phyloP scores from a whole-genome alignment of 2,329 filamentous ascomycete genomes.

The Arthrobotrys musiformis region DNA sequence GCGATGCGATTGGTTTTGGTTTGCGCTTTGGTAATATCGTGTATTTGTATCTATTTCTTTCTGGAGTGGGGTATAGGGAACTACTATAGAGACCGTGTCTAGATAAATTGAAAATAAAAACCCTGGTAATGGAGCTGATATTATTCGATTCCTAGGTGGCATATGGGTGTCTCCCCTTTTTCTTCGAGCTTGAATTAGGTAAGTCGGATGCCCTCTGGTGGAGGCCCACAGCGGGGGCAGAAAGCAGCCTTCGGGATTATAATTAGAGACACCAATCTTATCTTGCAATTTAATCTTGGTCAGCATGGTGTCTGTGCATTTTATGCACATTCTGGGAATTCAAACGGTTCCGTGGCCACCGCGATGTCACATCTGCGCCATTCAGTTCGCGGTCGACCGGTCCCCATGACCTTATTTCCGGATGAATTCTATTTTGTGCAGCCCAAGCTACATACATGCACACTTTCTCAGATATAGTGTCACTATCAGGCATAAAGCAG shows the following conservation, averaged over 20 bases:
- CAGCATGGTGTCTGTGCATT: constrained; percentile 22
- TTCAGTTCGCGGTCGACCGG: neutral
- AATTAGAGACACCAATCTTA: neutral
- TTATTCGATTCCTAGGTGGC: too few relatives aligned
- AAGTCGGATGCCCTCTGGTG: too few relatives aligned
- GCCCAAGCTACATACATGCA: too few relatives aligned
- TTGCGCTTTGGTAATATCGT: constrained; percentile 25
- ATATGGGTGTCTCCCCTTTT: neutral
- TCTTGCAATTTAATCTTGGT: constrained; percentile 17
- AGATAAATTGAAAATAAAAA: constrained; percentile 21
- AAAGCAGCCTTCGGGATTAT: constrained; percentile 6
- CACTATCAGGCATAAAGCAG: too few relatives aligned
- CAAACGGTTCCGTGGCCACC: neutral
- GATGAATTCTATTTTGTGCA: too few relatives aligned
- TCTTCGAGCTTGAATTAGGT: too few relatives aligned
- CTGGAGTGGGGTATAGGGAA: constrained; percentile 32
- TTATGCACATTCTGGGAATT: neutral
- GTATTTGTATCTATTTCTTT: constrained; percentile 28
- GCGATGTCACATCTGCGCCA: neutral
- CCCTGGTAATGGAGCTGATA: neutral
- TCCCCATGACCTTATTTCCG: too few relatives aligned
- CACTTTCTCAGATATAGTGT: too few relatives aligned
- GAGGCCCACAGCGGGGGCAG: constrained; percentile 6
- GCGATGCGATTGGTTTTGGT: neutral
- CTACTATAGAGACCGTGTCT: constrained; percentile 22